A percentile compares a stretch with the other conserved stretches of the same genome.
phyloP scores from a whole-genome alignment of 192 early-diverging fungal genomes.

The Diversispora eburnea region DNA sequence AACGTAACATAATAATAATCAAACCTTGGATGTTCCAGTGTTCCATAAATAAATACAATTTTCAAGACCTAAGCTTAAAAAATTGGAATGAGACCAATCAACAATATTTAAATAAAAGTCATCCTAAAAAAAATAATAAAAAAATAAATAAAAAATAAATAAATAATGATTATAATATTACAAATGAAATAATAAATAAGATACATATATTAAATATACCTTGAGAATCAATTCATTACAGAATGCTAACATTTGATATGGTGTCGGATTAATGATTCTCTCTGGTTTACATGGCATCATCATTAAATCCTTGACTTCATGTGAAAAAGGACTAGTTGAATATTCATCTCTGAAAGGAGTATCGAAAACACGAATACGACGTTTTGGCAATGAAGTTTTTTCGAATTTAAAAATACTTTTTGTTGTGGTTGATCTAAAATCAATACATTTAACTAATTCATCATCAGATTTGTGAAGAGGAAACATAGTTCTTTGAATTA shows the following conservation, averaged over 20 bases:
- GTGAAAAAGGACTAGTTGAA: slow-evolving; percentile 50
- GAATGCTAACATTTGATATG: slow-evolving; percentile 30
- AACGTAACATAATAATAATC: too few relatives aligned
- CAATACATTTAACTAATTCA: background rate
- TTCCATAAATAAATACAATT: slow-evolving; percentile 88
- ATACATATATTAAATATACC: slow-evolving; percentile 67
- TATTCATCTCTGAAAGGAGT: slow-evolving; percentile 59
- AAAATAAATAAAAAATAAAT: background rate
- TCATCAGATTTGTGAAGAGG: background rate
- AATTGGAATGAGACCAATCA: slow-evolving; percentile 84
- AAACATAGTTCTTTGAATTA: slow-evolving; percentile 15
- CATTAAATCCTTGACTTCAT: slow-evolving; percentile 47
- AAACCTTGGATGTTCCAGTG: slow-evolving; percentile 47
- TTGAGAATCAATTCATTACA: slow-evolving; percentile 66
- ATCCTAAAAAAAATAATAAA: slow-evolving; percentile 57
- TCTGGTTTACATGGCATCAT: slow-evolving; percentile 43
- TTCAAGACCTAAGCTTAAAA: slow-evolving; percentile 79
- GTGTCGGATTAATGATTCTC: slow-evolving; percentile 52
- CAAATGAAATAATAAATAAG: too few relatives aligned
- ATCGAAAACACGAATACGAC: slow-evolving; percentile 32
- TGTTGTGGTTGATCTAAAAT: background rate
- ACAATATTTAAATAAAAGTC: slow-evolving; percentile 96
- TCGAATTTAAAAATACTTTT: background rate
- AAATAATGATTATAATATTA: too few relatives aligned
- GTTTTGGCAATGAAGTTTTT: slow-evolving; percentile 30